Base-by-base conservation (phyloP, 2,329 filamentous ascomycete genomes). In the Bipolaris oryzae region DNA sequence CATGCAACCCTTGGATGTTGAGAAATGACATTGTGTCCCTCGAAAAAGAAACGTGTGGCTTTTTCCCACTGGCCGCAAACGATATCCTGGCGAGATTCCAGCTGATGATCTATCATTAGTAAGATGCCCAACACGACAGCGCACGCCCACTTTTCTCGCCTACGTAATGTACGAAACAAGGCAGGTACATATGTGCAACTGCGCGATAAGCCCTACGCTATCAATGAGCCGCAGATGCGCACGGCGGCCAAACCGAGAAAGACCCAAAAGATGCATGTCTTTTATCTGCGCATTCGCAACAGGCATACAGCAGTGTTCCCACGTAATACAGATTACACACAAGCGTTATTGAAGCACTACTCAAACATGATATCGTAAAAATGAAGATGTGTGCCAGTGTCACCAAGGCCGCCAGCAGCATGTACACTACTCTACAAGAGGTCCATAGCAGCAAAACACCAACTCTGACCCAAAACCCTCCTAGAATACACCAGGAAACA, bases 1-100 rank as follows among this genome's bases (percentile, higher is more conserved):
- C 82, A 72, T 85, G 82, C 23, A 76, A 71, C 13, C 77, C 78
- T 61, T 82, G 78, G 25, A 84, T 70, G 2, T 73, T 76, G 5
- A 84, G 73, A 55, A 82, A 84, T 1, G 81, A 79, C 72, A 76
- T 73, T 33, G 39, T 50, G 35, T 16, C 23, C 45, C 38, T 49
- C 9, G 28, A 31, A 31, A 15, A 28, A 31, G 28, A 20, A 25
- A 47, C n/a, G 18, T 28, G 31, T 20, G 28, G 28, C 7, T 34
- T 10, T 28, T 28, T 50, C 34, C 9, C 37, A 21, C 25, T 4
- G 42, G 10, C 13, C 44, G 25, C 15, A 13, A 18, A 28, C 13
- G 33, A 43, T 18, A 20, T 33, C 10, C 31, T 39, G 7, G 3
- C 5, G n/a, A 18, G 10, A 31, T 7, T 31, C 28, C n/a, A 3